A percentile compares a stretch with the other conserved stretches of the same genome.
phyloP scores from a whole-genome alignment of 1,139 yeast genomes.

The Spathaspora sp. region DNA sequence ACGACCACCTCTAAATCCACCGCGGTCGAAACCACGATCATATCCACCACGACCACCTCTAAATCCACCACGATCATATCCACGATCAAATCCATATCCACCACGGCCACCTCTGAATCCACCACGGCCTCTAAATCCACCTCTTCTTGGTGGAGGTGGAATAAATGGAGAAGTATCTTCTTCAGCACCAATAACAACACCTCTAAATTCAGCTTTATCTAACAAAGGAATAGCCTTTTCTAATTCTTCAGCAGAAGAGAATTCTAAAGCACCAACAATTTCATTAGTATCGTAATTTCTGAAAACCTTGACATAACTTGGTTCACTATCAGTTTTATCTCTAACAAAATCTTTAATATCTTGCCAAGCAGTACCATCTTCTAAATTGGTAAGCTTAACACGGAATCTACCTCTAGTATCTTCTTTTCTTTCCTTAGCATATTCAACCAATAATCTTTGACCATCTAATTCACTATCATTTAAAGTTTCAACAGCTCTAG shows the following conservation, averaged over 20 bases:
- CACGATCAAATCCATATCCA: constrained; percentile 21
- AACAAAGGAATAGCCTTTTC: constrained; percentile 66
- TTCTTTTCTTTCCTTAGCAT: constrained; percentile 61
- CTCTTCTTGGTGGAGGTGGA: constrained; percentile 60
- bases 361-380: constrained; percentile 82
- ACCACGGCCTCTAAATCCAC: constrained; percentile 38
- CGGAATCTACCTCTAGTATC: constrained; percentile 71
- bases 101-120: constrained; percentile 43
- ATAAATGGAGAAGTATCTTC: constrained; percentile 81
- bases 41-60: constrained; percentile 44
- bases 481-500: constrained; percentile 63
- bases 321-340: constrained; percentile 63
- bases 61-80: constrained; percentile 34
- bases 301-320: constrained; percentile 72
- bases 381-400: constrained; percentile 65
- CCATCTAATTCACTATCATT: constrained; percentile 59
- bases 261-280: constrained; percentile 77
- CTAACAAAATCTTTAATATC: constrained; percentile 78
- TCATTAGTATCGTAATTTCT: constrained; percentile 59
- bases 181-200: constrained; percentile 62
- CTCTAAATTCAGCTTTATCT: constrained; percentile 73
- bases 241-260: constrained; percentile 71
- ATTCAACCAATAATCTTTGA: constrained; percentile 64
- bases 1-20: constrained; percentile 38
- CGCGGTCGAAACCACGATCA: constrained; percentile 34